Conservation (phyloP, 2,329 filamentous ascomycete genomes). For the Epichloe coenophiala region DNA sequence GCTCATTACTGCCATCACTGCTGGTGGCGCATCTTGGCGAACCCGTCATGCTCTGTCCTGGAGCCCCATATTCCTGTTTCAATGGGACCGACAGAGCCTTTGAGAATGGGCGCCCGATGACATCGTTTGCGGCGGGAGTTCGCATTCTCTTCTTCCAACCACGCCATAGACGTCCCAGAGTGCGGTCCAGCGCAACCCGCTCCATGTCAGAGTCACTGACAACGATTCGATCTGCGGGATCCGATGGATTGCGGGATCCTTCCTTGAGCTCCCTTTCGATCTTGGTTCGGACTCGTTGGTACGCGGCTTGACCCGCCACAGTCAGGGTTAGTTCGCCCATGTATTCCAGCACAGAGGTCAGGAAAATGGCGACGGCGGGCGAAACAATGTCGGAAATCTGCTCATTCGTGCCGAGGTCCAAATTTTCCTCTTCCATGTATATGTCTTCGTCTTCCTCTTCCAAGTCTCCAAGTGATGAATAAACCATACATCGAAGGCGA, state of each 20-base stretch:
- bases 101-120: slow-evolving; percentile 35
- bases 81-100: slow-evolving; percentile 25
- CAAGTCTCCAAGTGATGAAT: slow-evolving; percentile 89
- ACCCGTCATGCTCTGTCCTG: slow-evolving; percentile 20
- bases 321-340: slow-evolving; percentile 83
- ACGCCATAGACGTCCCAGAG: slow-evolving; percentile 80
- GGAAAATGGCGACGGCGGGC: slow-evolving; percentile 85
- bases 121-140: slow-evolving; percentile 35
- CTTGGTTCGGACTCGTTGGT: slow-evolving; percentile 47
- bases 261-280: slow-evolving; percentile 47
- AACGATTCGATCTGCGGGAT: slow-evolving; percentile 53
- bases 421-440: slow-evolving; percentile 67
- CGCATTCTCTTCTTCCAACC: slow-evolving; percentile 84
- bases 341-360: slow-evolving; percentile 89
- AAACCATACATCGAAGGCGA: slow-evolving; percentile 91
- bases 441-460: slow-evolving; percentile 95
- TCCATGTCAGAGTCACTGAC: slow-evolving; percentile 90
- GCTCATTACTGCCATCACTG: slow-evolving; percentile 7
- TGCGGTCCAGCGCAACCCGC: slow-evolving; percentile 78
- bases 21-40: slow-evolving; percentile 6
- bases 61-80: slow-evolving; percentile 21
- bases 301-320: slow-evolving; percentile 76
- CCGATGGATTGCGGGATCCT: slow-evolving; percentile 29
- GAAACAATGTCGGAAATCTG: slow-evolving; percentile 59
- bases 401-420: slow-evolving; percentile 45